phyloP scores from a whole-genome alignment of 345 rosid genomes.

The Brassica incana region DNA sequence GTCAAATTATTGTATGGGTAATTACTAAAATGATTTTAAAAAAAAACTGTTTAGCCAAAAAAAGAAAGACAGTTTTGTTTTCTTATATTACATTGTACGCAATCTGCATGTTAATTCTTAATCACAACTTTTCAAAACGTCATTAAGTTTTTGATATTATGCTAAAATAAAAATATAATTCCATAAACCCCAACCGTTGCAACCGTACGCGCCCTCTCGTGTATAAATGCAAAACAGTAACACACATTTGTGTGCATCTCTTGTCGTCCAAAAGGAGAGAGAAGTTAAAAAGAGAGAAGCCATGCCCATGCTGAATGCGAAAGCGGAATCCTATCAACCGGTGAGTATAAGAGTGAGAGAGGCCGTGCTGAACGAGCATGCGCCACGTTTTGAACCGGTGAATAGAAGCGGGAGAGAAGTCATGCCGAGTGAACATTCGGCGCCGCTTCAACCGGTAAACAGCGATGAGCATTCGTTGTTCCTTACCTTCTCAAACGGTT shows the following conservation, averaged over 20 bases:
- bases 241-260: not conserved
- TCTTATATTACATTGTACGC: not conserved
- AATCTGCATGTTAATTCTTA: not conserved
- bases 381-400: not conserved
- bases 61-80: not conserved
- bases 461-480: not conserved
- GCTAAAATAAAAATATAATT: not conserved
- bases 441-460: not conserved
- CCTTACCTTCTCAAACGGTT: conserved; percentile 22
- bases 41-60: not conserved
- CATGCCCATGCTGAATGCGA: not conserved
- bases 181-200: conserved; percentile 7
- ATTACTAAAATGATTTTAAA: not conserved
- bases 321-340: not conserved
- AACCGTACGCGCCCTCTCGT: not conserved
- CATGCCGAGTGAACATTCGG: not conserved
- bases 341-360: not conserved
- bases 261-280: not conserved
- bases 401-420: not conserved
- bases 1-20: not conserved
- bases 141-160: not conserved
- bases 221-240: not conserved
- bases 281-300: not conserved
- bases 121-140: not conserved
- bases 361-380: not conserved